These are phyloP conservation scores for Saccharomycopsis sp. DNA, from an alignment of 805 yeast genomes.

Conservation along the genomic window DNA sequence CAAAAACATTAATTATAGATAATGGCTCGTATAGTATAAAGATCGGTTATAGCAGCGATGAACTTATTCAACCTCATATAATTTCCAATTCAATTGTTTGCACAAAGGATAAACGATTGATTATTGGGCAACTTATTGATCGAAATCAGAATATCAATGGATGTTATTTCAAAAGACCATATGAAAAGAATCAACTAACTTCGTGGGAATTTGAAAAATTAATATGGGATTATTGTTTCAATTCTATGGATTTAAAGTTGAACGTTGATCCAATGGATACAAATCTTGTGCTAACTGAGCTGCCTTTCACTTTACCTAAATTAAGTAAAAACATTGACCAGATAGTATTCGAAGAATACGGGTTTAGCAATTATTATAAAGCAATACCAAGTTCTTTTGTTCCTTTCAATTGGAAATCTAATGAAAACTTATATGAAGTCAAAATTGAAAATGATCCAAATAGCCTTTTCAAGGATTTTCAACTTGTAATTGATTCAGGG, in stretches of 20 bases:
- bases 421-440: slow-evolving; percentile 27
- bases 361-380: slow-evolving; percentile 63
- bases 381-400: slow-evolving; percentile 54
- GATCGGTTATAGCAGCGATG: slow-evolving; percentile 42
- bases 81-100: slow-evolving; percentile 67
- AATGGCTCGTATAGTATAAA: slow-evolving; percentile 87
- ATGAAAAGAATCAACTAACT: slow-evolving; percentile 79
- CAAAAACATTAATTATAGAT: slow-evolving; percentile 55
- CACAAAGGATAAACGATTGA: slow-evolving; percentile 66
- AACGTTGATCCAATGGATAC: slow-evolving; percentile 39
- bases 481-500: slow-evolving; percentile 81
- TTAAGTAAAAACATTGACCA: slow-evolving; percentile 83
- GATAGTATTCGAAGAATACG: slow-evolving; percentile 90
- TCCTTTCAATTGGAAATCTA: slow-evolving; percentile 46
- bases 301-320: slow-evolving; percentile 75
- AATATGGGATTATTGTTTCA: slow-evolving; percentile 81
- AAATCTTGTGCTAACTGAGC: slow-evolving; percentile 67
- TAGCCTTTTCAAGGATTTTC: slow-evolving; percentile 45
- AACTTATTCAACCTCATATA: slow-evolving; percentile 35
- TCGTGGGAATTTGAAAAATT: slow-evolving; percentile 89
- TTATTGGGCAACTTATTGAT: slow-evolving; percentile 64
- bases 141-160: slow-evolving; percentile 69
- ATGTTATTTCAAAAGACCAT: slow-evolving; percentile 69
- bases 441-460: slow-evolving; percentile 9
- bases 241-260: slow-evolving; percentile 33